Percentiles rank a stretch among this genome's conserved stretches.
phyloP scores from a whole-genome alignment of 495 filamentous ascomycete genomes.

The Aspergillus mulundensis region DNA sequence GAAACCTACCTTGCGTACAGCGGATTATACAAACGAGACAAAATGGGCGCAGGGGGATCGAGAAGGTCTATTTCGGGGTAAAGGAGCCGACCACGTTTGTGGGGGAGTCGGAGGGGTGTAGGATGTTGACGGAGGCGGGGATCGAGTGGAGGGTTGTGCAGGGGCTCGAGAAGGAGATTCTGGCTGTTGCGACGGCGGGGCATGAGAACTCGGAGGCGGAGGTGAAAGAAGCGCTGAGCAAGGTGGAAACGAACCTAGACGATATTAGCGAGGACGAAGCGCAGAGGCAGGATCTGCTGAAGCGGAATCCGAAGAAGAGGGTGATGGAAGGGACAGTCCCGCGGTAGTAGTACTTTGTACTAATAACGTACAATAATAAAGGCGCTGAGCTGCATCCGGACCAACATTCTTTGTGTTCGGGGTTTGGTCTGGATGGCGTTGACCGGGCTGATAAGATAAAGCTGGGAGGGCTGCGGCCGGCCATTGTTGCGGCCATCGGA shows the following conservation, averaged over 20 bases:
- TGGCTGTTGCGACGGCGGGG: constrained; percentile 75
- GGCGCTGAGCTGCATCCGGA: neutral
- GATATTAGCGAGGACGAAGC: constrained; percentile 35
- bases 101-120: constrained; percentile 68
- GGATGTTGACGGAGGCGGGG: constrained; percentile 66
- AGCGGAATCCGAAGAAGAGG: constrained; percentile 46
- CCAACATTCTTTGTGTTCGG: neutral
- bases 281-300: constrained; percentile 29
- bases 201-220: constrained; percentile 52
- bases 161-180: constrained; percentile 78
- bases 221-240: constrained; percentile 28
- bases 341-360: neutral
- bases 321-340: constrained; percentile 35
- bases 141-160: constrained; percentile 65
- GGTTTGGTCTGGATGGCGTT: neutral
- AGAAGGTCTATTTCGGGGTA: constrained; percentile 81
- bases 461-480: constrained; percentile 29
- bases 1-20: constrained; percentile 78
- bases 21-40: constrained; percentile 61
- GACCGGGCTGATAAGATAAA: constrained; percentile 29
- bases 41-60: constrained; percentile 49
- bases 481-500: constrained; percentile 39
- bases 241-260: constrained; percentile 31
- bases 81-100: constrained; percentile 89
- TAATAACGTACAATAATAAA: neutral